Conservation (phyloP, 1,284 basidiomycete species). For the Schizophyllum commune region DNA sequence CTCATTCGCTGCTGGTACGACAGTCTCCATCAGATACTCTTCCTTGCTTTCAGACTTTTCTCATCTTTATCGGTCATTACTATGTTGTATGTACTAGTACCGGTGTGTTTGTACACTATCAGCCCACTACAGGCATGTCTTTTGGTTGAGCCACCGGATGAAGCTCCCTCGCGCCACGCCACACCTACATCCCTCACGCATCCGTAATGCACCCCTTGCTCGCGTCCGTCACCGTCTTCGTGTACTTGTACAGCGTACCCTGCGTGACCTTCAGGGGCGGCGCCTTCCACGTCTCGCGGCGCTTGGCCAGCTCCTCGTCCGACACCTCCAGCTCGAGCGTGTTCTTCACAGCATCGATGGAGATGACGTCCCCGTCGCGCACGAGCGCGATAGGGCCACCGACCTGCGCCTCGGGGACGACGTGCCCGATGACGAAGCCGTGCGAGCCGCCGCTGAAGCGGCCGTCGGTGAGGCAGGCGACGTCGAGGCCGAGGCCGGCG, state of each 20-base stretch:
- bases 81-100: no score
- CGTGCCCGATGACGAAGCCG: constrained; percentile 89
- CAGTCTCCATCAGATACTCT: no score
- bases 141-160: constrained; percentile 6
- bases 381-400: constrained; percentile 91
- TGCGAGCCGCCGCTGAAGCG: constrained; percentile 88
- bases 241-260: constrained; percentile 87
- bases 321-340: constrained; percentile 69
- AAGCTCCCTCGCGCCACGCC: no score
- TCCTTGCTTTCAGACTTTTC: no score
- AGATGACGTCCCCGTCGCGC: constrained; percentile 79
- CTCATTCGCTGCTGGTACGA: no score
- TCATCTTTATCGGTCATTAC: no score
- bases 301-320: constrained; percentile 61
- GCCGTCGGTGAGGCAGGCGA: constrained; percentile 89
- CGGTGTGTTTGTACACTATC: not conserved
- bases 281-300: constrained; percentile 67
- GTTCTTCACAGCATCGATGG: constrained; percentile 82
- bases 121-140: not conserved
- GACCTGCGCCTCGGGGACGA: constrained; percentile 84
- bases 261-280: constrained; percentile 80
- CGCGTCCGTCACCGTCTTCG: constrained; percentile 80
- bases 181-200: constrained; percentile 31
- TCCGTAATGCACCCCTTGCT: constrained; percentile 87
- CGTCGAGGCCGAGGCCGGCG: constrained; percentile 84